Percentiles rank a stretch among this genome's conserved stretches.
These are phyloP conservation scores for Piedraia hortae DNA, from an alignment of 2,329 filamentous ascomycete genomes.

Conservation along the genomic window DNA sequence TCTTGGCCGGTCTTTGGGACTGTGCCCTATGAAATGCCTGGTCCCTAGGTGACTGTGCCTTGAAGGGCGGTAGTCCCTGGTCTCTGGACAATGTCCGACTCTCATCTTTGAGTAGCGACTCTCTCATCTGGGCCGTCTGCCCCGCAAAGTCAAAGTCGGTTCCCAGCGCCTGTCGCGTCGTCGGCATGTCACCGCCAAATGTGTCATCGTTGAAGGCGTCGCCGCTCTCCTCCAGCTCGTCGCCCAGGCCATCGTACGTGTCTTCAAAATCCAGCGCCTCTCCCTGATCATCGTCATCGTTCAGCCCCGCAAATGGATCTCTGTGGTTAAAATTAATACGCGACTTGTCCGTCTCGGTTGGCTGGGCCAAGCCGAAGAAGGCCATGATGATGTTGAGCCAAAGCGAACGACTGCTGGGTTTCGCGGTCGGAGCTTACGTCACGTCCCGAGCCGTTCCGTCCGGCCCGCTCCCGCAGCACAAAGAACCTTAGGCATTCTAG, in stretches of 20 bases:
- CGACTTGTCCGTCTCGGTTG: constrained; percentile 28
- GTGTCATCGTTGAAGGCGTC: constrained; percentile 96
- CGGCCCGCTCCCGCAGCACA: not conserved
- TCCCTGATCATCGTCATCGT: constrained; percentile 20
- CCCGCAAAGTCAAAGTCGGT: constrained; percentile 97
- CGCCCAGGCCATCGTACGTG: constrained; percentile 83
- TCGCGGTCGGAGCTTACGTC: too few species aligned
- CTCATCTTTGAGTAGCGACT: constrained; percentile 76
- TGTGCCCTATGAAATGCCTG: constrained; percentile 15
- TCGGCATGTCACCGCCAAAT: constrained; percentile 30
- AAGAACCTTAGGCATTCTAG: not conserved
- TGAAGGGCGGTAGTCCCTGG: constrained; percentile 21
- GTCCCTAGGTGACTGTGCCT: too few species aligned
- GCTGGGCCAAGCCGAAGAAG: constrained; percentile 70
- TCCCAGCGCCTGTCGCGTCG: constrained; percentile 31
- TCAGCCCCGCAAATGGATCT: constrained; percentile 71
- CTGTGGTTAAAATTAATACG: constrained; percentile 44
- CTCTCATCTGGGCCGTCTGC: constrained; percentile 61
- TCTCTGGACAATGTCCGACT: constrained; percentile 53
- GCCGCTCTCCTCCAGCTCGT: constrained; percentile 69
- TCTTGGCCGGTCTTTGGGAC: constrained; percentile 35
- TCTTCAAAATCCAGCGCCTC: constrained; percentile 72
- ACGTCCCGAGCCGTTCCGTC: not conserved
- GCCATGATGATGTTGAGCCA: too few species aligned
- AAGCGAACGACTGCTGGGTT: too few species aligned